These are phyloP conservation scores for Fusarium pseudoanthophilum DNA, from an alignment of 2,329 filamentous ascomycete species.

Conservation along the genomic window DNA sequence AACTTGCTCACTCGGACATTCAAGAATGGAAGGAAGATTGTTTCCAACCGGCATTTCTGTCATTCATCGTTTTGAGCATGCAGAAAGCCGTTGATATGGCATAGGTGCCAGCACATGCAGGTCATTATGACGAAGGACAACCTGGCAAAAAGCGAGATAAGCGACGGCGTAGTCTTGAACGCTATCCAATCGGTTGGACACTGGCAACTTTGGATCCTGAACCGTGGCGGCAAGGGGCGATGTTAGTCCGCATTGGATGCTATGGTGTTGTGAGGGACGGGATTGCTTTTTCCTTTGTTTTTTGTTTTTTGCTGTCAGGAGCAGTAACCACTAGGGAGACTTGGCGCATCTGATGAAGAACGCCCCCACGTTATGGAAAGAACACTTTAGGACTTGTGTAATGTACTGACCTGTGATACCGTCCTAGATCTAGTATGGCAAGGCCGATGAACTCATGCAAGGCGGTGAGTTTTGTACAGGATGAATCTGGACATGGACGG, in stretches of 20 bases:
- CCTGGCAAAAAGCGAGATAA: constrained; percentile 42
- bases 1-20: neutral
- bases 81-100: constrained; percentile 30
- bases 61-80: constrained; percentile 15
- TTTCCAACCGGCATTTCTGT: neutral
- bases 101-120: constrained; percentile 38
- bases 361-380: constrained; percentile 29
- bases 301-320: constrained; percentile 25
- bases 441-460: constrained; percentile 32
- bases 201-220: constrained; percentile 42
- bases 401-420: constrained; percentile 10
- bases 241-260: constrained; percentile 24
- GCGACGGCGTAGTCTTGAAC: constrained; percentile 39
- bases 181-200: constrained; percentile 40
- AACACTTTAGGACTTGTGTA: constrained; percentile 14
- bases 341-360: constrained; percentile 36
- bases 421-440: constrained; percentile 31
- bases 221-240: constrained; percentile 29
- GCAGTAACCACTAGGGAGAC: constrained; percentile 26
- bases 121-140: constrained; percentile 33
- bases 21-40: neutral
- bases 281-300: constrained; percentile 37
- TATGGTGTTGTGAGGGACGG: constrained; percentile 28
- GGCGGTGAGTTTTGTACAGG: constrained; percentile 30
- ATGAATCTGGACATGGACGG: constrained; percentile 12